Conservation (phyloP, 1,284 basidiomycete species). For the Coniferiporia sulphurascens region DNA sequence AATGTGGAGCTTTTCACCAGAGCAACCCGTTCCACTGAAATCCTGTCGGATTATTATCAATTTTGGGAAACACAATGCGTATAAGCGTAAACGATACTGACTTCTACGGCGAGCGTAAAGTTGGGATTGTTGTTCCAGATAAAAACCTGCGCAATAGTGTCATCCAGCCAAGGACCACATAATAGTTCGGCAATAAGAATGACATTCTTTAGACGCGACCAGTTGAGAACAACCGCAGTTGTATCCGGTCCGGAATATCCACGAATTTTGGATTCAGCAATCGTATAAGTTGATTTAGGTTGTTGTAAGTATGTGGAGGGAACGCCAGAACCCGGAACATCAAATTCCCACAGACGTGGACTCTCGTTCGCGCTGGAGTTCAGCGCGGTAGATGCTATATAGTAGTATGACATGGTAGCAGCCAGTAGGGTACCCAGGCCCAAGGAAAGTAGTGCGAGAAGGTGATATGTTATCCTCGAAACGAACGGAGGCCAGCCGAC, state of each 20-base stretch:
- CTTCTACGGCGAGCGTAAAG: conserved; percentile 23
- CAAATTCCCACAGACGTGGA: too few species aligned
- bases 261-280: not conserved
- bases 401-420: too few species aligned
- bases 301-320: not conserved
- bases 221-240: conserved; percentile 60
- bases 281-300: not conserved
- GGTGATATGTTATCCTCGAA: too few species aligned
- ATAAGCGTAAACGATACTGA: conserved; percentile 3
- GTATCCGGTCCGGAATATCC: conserved; percentile 28
- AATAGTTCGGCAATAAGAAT: conserved; percentile 47
- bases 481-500: too few species aligned
- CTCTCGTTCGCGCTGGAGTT: too few species aligned
- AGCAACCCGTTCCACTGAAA: conserved; percentile 42
- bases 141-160: conserved; percentile 44
- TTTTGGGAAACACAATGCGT: not conserved
- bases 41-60: conserved; percentile 23
- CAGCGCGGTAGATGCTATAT: too few species aligned
- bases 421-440: too few species aligned
- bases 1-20: conserved; percentile 41
- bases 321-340: not conserved
- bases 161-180: conserved; percentile 44
- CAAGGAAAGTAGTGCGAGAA: too few species aligned
- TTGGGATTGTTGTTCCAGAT: conserved; percentile 63
- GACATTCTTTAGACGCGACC: conserved; percentile 60